Evolutionary conservation across 2,329 filamentous ascomycete species (phyloP), one percentile per base, ranked within the genome.

Genomic region (Herpomyces periplanetae): DNA sequence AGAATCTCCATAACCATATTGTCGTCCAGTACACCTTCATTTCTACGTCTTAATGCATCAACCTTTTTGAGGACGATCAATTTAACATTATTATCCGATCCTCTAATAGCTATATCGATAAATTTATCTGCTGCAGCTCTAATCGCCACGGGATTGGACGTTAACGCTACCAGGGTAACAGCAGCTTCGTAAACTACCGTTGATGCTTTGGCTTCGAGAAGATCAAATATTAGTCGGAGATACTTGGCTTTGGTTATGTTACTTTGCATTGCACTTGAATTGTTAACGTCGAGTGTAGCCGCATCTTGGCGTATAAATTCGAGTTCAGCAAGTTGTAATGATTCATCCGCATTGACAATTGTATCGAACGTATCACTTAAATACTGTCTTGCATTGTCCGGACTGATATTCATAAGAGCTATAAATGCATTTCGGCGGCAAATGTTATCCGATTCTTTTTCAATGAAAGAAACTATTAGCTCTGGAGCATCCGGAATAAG

Each of bases 1-100:
- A 96, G 49, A 21, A 91, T 73, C 38, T 96, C 80, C 80, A 96
- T 91, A 3, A 66, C 69, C 18, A 91, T 42, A n/a, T n/a, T n/a
- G 32, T 96, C 80, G 33, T 91, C 73, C 22, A 96, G 42, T 9
- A 91, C 58, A 20, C 73, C 73, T 34, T 80, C 66, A 29, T 87
- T 84, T 39, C 68, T 68, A 35, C 62, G 59, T 29, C 73, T 54
- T 25, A 88, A 40, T 31, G 75, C 61, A 31, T 87, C 64, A 14
- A 96, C 80, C 17, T 75, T 63, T 33, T 91, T 80, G 16, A 96
- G 49, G 9, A 96, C 80, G 29, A 96, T 96, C 17, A 96, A 58
- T 44, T 96, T 96, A 27, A 96, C 80, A 34, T 96, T 96, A 47
- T 96, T 96, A 38, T 96, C 80, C 1, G 80, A 62, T 41, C 91